Conservation (phyloP, 768 basidiomycete genomes). For the Lentinus tigrinus region DNA sequence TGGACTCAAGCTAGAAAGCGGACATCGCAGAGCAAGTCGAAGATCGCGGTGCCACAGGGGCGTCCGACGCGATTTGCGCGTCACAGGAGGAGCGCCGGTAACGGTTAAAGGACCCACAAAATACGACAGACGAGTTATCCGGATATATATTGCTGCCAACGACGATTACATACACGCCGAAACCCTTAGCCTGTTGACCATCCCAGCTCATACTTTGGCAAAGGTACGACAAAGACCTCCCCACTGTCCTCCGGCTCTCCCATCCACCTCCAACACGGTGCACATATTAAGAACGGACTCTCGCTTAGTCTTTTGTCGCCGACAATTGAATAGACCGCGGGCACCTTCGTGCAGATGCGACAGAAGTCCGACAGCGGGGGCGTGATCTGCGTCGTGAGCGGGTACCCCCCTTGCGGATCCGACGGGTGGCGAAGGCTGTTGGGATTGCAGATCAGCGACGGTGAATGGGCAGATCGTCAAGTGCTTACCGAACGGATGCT, state of each 20-base stretch:
- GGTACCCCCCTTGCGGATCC: conserved; percentile 62
- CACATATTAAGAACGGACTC: conserved; percentile 74
- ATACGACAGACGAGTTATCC: too few species aligned
- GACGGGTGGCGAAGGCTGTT: conserved; percentile 55
- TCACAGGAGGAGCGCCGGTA: background rate
- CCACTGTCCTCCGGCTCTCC: conserved; percentile 48
- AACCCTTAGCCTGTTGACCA: conserved; percentile 23
- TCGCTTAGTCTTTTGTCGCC: conserved; percentile 77
- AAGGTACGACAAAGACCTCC: conserved; percentile 49
- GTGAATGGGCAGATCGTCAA: background rate
- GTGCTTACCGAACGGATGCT: conserved; percentile 65
- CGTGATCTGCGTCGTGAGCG: conserved; percentile 64
- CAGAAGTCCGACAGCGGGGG: conserved; percentile 63
- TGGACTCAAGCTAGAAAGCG: too few species aligned
- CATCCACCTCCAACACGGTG: conserved; percentile 71
- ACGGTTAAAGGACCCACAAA: too few species aligned
- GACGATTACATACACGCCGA: background rate
- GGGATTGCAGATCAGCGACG: conserved; percentile 1
- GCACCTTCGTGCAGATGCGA: conserved; percentile 66
- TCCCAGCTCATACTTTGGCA: conserved; percentile 46
- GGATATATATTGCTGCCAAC: background rate
- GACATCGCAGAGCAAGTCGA: too few species aligned
- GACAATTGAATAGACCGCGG: conserved; percentile 64
- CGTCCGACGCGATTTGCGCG: background rate
- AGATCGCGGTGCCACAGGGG: too few species aligned